phyloP scores from a whole-genome alignment of 1,139 yeast species.

The Lodderomyces elongisporus region DNA sequence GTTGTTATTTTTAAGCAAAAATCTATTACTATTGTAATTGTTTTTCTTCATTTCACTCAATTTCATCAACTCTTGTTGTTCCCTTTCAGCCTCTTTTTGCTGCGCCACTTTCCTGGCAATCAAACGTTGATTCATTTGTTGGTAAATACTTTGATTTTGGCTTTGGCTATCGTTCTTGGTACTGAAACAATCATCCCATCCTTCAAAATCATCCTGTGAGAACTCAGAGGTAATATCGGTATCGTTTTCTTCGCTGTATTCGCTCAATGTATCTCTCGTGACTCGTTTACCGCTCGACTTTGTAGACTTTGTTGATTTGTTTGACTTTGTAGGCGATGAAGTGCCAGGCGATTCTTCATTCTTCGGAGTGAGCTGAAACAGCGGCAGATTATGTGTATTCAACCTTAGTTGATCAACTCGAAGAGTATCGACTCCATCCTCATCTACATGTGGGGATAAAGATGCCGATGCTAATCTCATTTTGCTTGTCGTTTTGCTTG shows the following conservation, averaged over 20 bases:
- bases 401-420: slow-evolving; percentile 7
- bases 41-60: slow-evolving; percentile 13
- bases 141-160: slow-evolving; percentile 28
- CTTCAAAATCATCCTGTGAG: slow-evolving; percentile 40
- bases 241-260: slow-evolving; percentile 37
- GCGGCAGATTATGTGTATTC: slow-evolving; percentile 8
- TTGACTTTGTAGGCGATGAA: slow-evolving; percentile 5
- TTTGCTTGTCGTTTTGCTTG: slow-evolving; percentile 14
- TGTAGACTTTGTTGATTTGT: slow-evolving; percentile 6
- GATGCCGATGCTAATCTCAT: background rate
- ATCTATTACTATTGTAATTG: background rate
- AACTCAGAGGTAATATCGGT: slow-evolving; percentile 40
- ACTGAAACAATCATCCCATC: slow-evolving; percentile 37
- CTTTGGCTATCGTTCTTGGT: slow-evolving; percentile 1
- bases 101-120: slow-evolving; percentile 24
- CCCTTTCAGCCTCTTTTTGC: slow-evolving; percentile 32
- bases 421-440: slow-evolving; percentile 6
- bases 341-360: slow-evolving; percentile 4
- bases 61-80: slow-evolving; percentile 26
- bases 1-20: slow-evolving; percentile 9
- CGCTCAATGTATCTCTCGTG: slow-evolving; percentile 22
- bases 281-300: slow-evolving; percentile 10
- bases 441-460: slow-evolving; percentile 1
- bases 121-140: slow-evolving; percentile 18
- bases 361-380: slow-evolving; percentile 11